Conservation (phyloP, 805 yeast species). For the Debaryomyces tyrocola region DNA sequence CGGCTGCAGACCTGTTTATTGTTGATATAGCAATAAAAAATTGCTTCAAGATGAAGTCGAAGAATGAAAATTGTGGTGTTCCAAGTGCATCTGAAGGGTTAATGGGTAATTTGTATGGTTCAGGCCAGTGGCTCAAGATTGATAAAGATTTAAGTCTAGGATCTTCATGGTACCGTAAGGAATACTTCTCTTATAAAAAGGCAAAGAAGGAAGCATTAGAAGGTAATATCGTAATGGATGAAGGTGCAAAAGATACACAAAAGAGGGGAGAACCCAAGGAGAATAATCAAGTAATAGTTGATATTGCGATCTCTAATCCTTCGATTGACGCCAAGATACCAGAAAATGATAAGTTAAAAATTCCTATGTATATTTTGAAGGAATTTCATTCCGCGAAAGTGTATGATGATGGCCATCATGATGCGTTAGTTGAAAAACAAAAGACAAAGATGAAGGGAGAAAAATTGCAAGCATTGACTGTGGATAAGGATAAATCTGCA, state of each 20-base stretch:
- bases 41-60: constrained; percentile 23
- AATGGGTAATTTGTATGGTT: constrained; percentile 21
- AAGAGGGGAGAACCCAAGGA: constrained; percentile 6
- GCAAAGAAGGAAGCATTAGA: constrained; percentile 20
- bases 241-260: constrained; percentile 2
- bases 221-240: not conserved
- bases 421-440: constrained; percentile 6
- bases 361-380: constrained; percentile 29
- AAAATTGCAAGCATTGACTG: constrained; percentile 7
- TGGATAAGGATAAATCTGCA: constrained; percentile 16
- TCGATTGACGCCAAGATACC: constrained; percentile 30
- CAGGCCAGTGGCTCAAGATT: constrained; percentile 41
- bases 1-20: constrained; percentile 36
- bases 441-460: constrained; percentile 5
- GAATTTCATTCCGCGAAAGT: constrained; percentile 25
- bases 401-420: constrained; percentile 29
- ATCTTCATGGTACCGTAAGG: constrained; percentile 41
- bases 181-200: constrained; percentile 37
- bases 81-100: constrained; percentile 23
- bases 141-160: constrained; percentile 50
- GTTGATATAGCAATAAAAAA: constrained; percentile 42
- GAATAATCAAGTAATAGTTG: constrained; percentile 36
- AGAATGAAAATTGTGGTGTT: constrained; percentile 23
- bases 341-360: constrained; percentile 33
- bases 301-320: constrained; percentile 38